Base-by-base conservation (phyloP, 2,329 filamentous ascomycete genomes). In the Fusarium heterosporum region DNA sequence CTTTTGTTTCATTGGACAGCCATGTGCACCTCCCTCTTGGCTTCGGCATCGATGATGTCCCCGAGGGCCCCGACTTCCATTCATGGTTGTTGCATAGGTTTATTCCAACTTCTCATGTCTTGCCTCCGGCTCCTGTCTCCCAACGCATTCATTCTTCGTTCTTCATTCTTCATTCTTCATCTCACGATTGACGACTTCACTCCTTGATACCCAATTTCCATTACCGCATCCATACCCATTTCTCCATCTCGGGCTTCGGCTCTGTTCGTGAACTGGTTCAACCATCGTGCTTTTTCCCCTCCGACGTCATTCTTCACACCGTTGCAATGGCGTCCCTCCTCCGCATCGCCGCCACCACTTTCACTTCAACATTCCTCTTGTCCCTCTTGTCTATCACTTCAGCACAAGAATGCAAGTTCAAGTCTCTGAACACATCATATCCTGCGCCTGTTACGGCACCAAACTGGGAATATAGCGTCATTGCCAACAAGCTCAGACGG, bases 391-490 rank as follows among this genome's bases (percentile, higher is more conserved):
- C 65, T 36, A 8, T 52, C 16, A n/a, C 59, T 26, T 55, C 46
- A 22, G 59, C 61, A 10, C 65, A 49, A 26, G 26, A 56, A 32
- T 69, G 66, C 29, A 36, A 16, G 4, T 67, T 60, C 17, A 47
- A 75, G 56, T 70, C 76, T 26, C 73, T 82, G 34, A 55, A 70
- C 8, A 76, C 79, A 3, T 67, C 67, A 32, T 79, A 80, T 62
- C 72, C 73, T 5, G 60, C 72, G 6, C 83, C 82, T 13, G 71
- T 71, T 3, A 77, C 81, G 11, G 79, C 79, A 19, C 67, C 73
- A 6, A 81, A 81, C 29, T 85, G 82, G 81, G 74, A 78, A 8
- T 81, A 79, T 16, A 77, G 80, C 59, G 75, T 85, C 4, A 71
- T 84, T 22, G 79, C 78, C 38, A 78, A 77, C 26, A 78, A 78